Percentiles rank a stretch among this genome's conserved stretches.
Conservation (phyloP, 2,329 filamentous ascomycete genomes). For the Clonostachys sp. region DNA sequence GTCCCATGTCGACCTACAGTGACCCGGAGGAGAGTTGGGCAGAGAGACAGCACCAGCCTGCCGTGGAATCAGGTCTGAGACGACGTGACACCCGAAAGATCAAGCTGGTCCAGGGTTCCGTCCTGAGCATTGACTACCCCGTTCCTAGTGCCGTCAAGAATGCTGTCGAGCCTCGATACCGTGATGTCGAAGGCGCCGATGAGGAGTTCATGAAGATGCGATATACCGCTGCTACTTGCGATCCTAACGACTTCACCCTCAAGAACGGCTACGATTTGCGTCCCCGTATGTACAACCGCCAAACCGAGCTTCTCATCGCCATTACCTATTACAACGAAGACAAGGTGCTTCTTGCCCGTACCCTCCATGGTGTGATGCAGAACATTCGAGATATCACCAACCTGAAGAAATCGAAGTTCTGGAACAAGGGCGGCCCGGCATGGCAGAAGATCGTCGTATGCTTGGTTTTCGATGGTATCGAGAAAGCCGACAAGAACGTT, state of each 20-base stretch:
- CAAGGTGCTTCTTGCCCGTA: constrained; percentile 81
- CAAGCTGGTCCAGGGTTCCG: constrained; percentile 88
- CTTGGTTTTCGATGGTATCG: constrained; percentile 89
- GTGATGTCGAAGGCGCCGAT: constrained; percentile 77
- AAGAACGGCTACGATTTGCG: constrained; percentile 95
- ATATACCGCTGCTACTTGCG: constrained; percentile 90
- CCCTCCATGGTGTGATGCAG: constrained; percentile 91
- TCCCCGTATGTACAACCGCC: constrained; percentile 91
- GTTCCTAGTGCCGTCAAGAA: constrained; percentile 92
- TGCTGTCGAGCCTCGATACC: constrained; percentile 82
- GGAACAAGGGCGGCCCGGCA: constrained; percentile 91
- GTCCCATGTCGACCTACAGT: background rate
- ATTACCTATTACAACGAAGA: constrained; percentile 98
- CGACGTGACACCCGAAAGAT: constrained; percentile 88
- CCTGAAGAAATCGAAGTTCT: constrained; percentile 92
- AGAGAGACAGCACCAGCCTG: constrained; percentile 69
- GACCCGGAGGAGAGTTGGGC: constrained; percentile 54
- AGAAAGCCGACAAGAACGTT: constrained; percentile 87
- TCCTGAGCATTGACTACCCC: constrained; percentile 88
- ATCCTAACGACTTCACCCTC: constrained; percentile 90
- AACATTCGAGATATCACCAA: constrained; percentile 95
- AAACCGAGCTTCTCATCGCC: constrained; percentile 87
- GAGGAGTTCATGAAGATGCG: constrained; percentile 94
- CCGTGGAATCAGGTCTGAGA: constrained; percentile 71
- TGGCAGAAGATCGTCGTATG: constrained; percentile 97